Base-by-base conservation (phyloP, 108 stramenopile genomes). In the Pseudonitzschia pungens region DNA sequence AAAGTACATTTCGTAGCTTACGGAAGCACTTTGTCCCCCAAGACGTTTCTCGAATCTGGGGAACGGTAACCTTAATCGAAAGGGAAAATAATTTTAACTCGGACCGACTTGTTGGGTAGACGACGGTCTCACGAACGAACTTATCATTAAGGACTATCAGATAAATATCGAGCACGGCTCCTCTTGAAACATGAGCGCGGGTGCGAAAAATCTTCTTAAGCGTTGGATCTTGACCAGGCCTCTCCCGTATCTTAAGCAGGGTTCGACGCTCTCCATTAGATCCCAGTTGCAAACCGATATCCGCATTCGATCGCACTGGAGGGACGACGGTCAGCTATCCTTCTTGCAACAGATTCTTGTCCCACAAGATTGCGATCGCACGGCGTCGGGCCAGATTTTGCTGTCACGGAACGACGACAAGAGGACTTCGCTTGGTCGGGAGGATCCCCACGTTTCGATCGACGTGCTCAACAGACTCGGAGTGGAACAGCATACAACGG, bases 321-420 rank as follows among this genome's bases (percentile, higher is more conserved):
- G 87, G n/a, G 85, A 89, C 52, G 87, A 86, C 68, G 87, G 83
- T 1, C 33, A 54, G 7, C 24, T 82, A 1, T 63, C 75, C 10
- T 65, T 85, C 16, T 8, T 56, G 11, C 86, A 83, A 66, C 50
- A 20, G 1, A 63, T 7, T 27, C 41, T 24, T 22, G 16, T 53
- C 33, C 41, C 21, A 33, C 0, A 48, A 22, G 41, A 11, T 14
- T 26, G 28, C 40, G 44, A 42, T n/a, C 10, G 27, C 44, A 40
- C 3, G 10, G 4, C 3, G 44, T 67, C n/a, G 5, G 60, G 22
- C 31, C 67, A 55, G 16, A 33, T 81, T 28, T 54, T 31, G 31
- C 58, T 81, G 0, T 76, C 67, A 28, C 53, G 70, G 43, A 51
- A 68, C 24, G 22, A 63, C 44, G 76, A 82, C 44, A 57, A 44